Base-by-base conservation (phyloP, 2,329 filamentous ascomycete species). In the Pseudocercospora pini-densiflorae region DNA sequence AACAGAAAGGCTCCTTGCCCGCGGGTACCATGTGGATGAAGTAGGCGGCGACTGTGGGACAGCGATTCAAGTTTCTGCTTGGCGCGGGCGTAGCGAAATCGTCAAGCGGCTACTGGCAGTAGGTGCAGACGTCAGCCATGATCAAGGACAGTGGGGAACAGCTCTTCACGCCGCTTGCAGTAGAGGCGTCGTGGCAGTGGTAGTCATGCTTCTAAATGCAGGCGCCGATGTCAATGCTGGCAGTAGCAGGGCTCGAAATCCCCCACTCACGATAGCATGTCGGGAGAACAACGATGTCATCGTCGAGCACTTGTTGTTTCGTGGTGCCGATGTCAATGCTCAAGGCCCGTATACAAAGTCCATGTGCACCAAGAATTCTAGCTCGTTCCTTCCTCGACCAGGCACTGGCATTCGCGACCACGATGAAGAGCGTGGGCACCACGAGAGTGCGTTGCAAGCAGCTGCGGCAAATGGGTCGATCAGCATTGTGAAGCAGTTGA, bases 11-110 rank as follows among this genome's bases (percentile, higher is more conserved):
- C 47, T 51, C n/a, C 47, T 51, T 3, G 47, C 47, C 5, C 47
- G 47, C 6, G 47, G 47, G 5, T 51, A 51, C 10, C n/a, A 51
- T 19, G 47, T 51, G 19, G 21, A 51, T 12, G 47, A 51, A 23
- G 23, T 58, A 16, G 62, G 59, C 47, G 59, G 58, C n/a, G 3
- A 58, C 19, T 23, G 54, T 45, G 45, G 57, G 74, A 98, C 95
- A 0, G 95, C 95, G 24, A 85, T 99, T 36, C 90, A 98, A 62
- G 95, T 99, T 81, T 95, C 95, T 5, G 93, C 97, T 27, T 94
- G 98, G 73, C 98, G 98, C 74, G 92, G 92, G 0, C 94, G 98
- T 76, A 78, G 97, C 8, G 92, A 91, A 19, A 94, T 98, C 3
- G 92, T 99, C 49, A 92, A 89, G 74, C 83, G 97, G 10, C 82